These are phyloP conservation scores for Phytopythium aichiense DNA, from an alignment of 352 stramenopile genomes.

Conservation along the genomic window DNA sequence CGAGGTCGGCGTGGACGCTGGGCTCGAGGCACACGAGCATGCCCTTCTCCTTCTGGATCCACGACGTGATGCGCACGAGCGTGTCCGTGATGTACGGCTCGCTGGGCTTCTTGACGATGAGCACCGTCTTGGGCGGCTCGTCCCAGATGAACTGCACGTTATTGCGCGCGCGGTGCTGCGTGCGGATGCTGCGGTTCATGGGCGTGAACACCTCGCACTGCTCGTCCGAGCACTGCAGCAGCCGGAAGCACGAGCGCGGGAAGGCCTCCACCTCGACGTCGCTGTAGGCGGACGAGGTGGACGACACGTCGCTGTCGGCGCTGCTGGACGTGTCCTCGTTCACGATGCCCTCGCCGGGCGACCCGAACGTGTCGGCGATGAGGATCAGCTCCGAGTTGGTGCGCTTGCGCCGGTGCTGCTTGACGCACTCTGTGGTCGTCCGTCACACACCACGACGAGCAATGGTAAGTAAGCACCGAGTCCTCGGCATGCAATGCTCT, in stretches of 20 bases:
- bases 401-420: slow-evolving; percentile 50
- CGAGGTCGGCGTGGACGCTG: slow-evolving; percentile 60
- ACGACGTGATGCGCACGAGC: slow-evolving; percentile 56
- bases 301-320: slow-evolving; percentile 40
- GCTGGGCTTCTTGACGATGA: slow-evolving; percentile 89
- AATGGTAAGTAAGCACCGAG: neutral
- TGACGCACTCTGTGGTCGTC: slow-evolving; percentile 28
- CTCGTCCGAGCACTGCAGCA: slow-evolving; percentile 85
- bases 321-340: slow-evolving; percentile 58
- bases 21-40: slow-evolving; percentile 76
- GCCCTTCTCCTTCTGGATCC: slow-evolving; percentile 72
- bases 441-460: neutral
- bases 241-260: slow-evolving; percentile 60
- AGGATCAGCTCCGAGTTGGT: slow-evolving; percentile 85
- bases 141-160: slow-evolving; percentile 90
- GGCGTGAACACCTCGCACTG: slow-evolving; percentile 86
- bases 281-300: slow-evolving; percentile 30
- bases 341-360: slow-evolving; percentile 69
- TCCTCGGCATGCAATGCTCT: no score
- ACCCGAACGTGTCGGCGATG: slow-evolving; percentile 73
- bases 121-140: slow-evolving; percentile 67
- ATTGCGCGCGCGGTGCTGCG: slow-evolving; percentile 79
- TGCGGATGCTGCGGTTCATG: slow-evolving; percentile 84
- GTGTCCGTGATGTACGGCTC: slow-evolving; percentile 72
- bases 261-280: slow-evolving; percentile 31